Conservation (phyloP, 1,284 basidiomycete genomes). For the Bjerkandera adusta region DNA sequence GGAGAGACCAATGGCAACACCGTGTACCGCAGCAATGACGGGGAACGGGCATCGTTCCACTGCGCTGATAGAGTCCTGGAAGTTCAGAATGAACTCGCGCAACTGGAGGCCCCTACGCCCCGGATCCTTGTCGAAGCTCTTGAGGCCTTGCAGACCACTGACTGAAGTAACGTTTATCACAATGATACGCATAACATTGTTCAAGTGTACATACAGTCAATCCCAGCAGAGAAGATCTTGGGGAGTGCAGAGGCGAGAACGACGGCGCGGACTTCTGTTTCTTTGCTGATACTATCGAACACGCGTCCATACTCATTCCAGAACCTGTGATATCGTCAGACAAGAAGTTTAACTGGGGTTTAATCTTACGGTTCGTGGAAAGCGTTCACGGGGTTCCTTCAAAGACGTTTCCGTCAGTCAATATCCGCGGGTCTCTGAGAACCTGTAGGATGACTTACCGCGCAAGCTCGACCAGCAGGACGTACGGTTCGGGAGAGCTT, state of each 20-base stretch:
- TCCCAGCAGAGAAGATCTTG: conserved; percentile 78
- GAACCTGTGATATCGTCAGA: conserved; percentile 44
- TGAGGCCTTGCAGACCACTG: conserved; percentile 30
- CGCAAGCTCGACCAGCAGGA: conserved; percentile 52
- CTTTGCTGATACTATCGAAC: conserved; percentile 56
- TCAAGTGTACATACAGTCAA: conserved; percentile 59
- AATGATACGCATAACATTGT: conserved; percentile 7
- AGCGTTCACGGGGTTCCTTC: conserved; percentile 74
- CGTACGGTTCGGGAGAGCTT: conserved; percentile 49
- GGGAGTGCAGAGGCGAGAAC: conserved; percentile 71
- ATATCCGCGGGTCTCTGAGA: too few species aligned
- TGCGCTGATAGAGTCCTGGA: conserved; percentile 72
- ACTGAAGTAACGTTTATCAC: conserved; percentile 18
- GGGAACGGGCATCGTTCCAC: conserved; percentile 78
- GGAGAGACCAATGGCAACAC: conserved; percentile 73
- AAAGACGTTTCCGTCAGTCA: not conserved
- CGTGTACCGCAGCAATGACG: conserved; percentile 84
- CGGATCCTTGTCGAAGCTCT: conserved; percentile 37
- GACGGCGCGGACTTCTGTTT: conserved; percentile 63
- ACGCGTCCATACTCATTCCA: conserved; percentile 69
- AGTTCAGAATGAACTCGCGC: conserved; percentile 53
- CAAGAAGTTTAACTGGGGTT: not conserved
- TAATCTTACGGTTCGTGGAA: conserved; percentile 56
- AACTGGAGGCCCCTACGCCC: conserved; percentile 54
- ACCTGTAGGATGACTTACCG: conserved; percentile 34